phyloP scores from a whole-genome alignment of 768 basidiomycete genomes.

The Gautieria morchelliformis region DNA sequence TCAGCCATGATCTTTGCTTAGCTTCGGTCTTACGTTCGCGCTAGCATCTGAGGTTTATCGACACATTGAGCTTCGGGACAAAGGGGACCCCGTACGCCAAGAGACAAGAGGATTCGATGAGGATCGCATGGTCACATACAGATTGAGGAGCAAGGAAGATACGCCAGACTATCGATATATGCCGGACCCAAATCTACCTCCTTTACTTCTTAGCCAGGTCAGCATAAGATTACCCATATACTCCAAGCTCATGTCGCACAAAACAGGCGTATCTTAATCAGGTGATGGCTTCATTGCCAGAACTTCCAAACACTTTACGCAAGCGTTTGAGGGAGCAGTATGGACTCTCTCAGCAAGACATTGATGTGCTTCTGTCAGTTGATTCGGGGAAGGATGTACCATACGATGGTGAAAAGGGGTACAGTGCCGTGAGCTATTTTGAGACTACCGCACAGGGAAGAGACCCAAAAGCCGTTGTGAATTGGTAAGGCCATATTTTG shows the following conservation, averaged over 20 bases:
- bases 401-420: constrained; percentile 45
- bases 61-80: constrained; percentile 52
- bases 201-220: constrained; percentile 49
- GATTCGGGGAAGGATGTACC: constrained; percentile 55
- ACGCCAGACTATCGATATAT: constrained; percentile 96
- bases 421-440: constrained; percentile 69
- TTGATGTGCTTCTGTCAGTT: constrained; percentile 66
- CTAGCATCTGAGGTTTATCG: constrained; percentile 77
- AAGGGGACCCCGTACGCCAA: constrained; percentile 44
- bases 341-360: constrained; percentile 52
- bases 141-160: constrained; percentile 82
- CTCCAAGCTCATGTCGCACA: not conserved
- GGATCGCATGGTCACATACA: constrained; percentile 68
- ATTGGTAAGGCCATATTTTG: constrained; percentile 52
- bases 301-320: constrained; percentile 61
- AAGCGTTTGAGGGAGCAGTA: constrained; percentile 41
- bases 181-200: constrained; percentile 92
- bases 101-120: constrained; percentile 92
- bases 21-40: not conserved
- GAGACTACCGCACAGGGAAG: constrained; percentile 53
- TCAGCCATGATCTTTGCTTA: constrained; percentile 6
- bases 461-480: constrained; percentile 64
- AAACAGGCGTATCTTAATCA: constrained; percentile 52
- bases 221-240: constrained; percentile 8
- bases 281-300: constrained; percentile 51